These are phyloP conservation scores for Stentor coeruleus DNA, from an alignment of 73 alveolate genomes.

Conservation along the genomic window DNA sequence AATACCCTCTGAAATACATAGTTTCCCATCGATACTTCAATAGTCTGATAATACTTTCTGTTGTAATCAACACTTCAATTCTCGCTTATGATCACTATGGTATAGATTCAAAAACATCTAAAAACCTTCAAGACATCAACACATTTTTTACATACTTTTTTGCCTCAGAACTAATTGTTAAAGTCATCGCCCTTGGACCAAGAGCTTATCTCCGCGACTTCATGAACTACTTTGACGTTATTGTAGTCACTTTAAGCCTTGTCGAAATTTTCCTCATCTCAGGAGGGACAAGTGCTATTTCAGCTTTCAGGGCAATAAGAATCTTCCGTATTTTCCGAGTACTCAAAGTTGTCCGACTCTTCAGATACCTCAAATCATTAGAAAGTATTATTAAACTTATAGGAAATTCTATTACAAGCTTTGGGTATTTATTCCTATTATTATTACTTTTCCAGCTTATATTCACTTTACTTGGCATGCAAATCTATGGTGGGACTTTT, in stretches of 20 bases:
- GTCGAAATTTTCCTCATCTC: conserved; percentile 49
- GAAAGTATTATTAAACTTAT: conserved; percentile 74
- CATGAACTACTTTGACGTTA: conserved; percentile 70
- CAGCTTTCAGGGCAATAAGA: conserved; percentile 87
- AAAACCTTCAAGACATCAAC: conserved; percentile 59
- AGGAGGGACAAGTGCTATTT: conserved; percentile 49
- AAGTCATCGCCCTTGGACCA: conserved; percentile 62
- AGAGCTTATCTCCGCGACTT: conserved; percentile 56
- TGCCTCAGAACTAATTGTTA: conserved; percentile 55
- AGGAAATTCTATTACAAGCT: conserved; percentile 31
- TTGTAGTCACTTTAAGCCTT: conserved; percentile 77
- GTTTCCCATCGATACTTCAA: not conserved
- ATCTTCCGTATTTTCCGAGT: conserved; percentile 94
- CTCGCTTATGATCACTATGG: conserved; percentile 87
- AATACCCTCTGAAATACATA: not conserved
- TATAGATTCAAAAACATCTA: conserved; percentile 49
- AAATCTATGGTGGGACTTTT: conserved; percentile 37
- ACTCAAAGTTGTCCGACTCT: conserved; percentile 81
- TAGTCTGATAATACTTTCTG: conserved; percentile 65
- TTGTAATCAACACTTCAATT: conserved; percentile 77
- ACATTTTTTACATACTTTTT: conserved; percentile 43
- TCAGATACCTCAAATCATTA: conserved; percentile 83
- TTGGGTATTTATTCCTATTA: conserved; percentile 62
- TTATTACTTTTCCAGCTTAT: conserved; percentile 88
- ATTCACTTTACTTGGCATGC: conserved; percentile 82